Evolutionary conservation across 2,329 filamentous ascomycete species (phyloP).

Genomic region (Verticillium isaacii): DNA sequence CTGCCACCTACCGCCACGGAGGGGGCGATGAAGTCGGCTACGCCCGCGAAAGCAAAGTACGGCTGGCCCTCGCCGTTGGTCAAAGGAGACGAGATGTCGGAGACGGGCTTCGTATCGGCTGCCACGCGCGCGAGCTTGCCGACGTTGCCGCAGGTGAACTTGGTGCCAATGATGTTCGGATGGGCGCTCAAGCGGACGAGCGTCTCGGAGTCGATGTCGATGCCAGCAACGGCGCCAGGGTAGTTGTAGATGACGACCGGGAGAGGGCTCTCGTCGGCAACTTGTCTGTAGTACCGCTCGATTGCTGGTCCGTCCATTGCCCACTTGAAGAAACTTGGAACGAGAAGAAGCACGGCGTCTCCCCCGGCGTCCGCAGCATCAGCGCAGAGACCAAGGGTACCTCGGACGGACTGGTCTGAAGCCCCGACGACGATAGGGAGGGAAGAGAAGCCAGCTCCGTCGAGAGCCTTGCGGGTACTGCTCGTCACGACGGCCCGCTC

Average conservation of each 20-base stretch:
- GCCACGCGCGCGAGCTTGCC: conserved; percentile 53
- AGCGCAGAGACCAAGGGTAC: conserved; percentile 9
- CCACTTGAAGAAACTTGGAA: conserved; percentile 16
- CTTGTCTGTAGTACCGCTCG: conserved; percentile 8
- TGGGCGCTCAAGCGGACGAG: conserved; percentile 40
- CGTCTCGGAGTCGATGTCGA: conserved; percentile 13
- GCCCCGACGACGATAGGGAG: conserved; percentile 17
- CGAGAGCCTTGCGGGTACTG: conserved; percentile 31
- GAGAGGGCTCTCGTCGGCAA: conserved; percentile 11
- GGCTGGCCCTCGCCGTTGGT: neutral
- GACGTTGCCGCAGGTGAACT: conserved; percentile 47
- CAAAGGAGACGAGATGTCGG: conserved; percentile 1
- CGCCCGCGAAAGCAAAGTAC: conserved; percentile 14
- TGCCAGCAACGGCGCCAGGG: conserved; percentile 11
- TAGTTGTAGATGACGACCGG: conserved; percentile 15
- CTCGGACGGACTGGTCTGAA: conserved; percentile 13
- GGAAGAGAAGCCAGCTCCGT: conserved; percentile 55
- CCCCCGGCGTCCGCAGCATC: conserved; percentile 9
- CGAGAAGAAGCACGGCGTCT: conserved; percentile 13
- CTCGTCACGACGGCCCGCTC: conserved; percentile 10
- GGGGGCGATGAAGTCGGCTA: conserved; percentile 14
- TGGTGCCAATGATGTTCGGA: conserved; percentile 58
- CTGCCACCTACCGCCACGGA: conserved; percentile 9
- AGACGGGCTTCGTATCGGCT: conserved; percentile 22
- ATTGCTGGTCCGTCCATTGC: conserved; percentile 10